Evolutionary conservation across 805 yeast genomes (phyloP).

Genomic region (Candida bentonensis): DNA sequence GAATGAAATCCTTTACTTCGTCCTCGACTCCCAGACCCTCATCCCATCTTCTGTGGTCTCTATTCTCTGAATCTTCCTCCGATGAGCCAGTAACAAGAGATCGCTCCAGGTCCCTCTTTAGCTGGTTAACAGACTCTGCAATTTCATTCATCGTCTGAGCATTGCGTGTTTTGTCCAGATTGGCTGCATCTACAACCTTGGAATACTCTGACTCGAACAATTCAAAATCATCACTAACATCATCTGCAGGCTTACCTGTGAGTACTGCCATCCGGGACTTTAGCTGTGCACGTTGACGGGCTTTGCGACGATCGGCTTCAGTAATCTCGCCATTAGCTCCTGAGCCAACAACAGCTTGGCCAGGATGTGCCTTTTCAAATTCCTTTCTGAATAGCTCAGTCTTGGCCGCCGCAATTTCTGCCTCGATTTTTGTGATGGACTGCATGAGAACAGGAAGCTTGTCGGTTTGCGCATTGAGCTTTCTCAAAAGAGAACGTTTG

Average conservation of each 20-base stretch:
- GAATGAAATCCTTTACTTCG: conserved; percentile 50
- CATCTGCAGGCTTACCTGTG: conserved; percentile 55
- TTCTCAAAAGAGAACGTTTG: conserved; percentile 37
- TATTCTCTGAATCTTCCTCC: conserved; percentile 18
- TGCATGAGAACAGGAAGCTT: conserved; percentile 59
- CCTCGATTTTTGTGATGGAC: conserved; percentile 49
- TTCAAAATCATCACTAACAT: conserved; percentile 31
- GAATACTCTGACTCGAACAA: conserved; percentile 41
- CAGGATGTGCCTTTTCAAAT: conserved; percentile 51
- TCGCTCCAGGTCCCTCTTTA: conserved; percentile 36
- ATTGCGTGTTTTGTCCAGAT: conserved; percentile 39
- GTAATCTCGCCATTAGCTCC: conserved; percentile 83
- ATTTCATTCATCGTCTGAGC: conserved; percentile 55
- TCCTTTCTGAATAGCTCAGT: conserved; percentile 46
- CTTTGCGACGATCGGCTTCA: conserved; percentile 67
- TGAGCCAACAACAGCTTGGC: conserved; percentile 57
- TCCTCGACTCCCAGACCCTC: conserved; percentile 63
- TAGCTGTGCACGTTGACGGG: conserved; percentile 62
- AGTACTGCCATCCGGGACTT: conserved; percentile 85
- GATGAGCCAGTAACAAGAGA: conserved; percentile 26
- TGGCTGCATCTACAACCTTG: conserved; percentile 37
- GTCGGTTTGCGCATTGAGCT: conserved; percentile 51
- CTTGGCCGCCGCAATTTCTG: conserved; percentile 51
- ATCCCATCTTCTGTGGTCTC: conserved; percentile 66
- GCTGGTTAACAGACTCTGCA: conserved; percentile 50